These are phyloP conservation scores for Phytophthora tubulina DNA, from an alignment of 352 stramenopile species.

Conservation along the genomic window DNA sequence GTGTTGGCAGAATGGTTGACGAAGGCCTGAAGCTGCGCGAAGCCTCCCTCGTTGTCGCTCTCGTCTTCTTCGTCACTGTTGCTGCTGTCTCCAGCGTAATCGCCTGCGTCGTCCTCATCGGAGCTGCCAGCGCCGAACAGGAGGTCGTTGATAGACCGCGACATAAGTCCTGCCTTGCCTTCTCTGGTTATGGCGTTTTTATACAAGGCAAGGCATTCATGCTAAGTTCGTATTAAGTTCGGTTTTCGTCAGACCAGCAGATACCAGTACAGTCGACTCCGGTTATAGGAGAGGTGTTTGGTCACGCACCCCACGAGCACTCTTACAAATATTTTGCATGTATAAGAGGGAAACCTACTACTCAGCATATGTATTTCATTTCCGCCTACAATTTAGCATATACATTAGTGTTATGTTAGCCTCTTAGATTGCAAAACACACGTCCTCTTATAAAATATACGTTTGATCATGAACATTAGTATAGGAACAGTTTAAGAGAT, in stretches of 20 bases:
- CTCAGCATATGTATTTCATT: too few species aligned
- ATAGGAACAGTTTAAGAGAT: too few species aligned
- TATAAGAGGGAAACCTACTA: too few species aligned
- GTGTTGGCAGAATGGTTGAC: constrained; percentile 18
- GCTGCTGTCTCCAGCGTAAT: constrained; percentile 3
- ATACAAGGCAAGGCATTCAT: too few species aligned
- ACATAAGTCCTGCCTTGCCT: neutral
- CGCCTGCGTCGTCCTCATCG: constrained; percentile 2
- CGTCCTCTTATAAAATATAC: too few species aligned
- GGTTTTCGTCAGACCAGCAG: neutral
- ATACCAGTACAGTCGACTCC: neutral
- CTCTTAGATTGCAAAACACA: too few species aligned
- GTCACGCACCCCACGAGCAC: too few species aligned
- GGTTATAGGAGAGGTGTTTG: too few species aligned
- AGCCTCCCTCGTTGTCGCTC: neutral
- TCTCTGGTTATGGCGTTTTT: constrained; percentile 4
- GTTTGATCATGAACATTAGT: too few species aligned
- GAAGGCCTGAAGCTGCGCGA: neutral
- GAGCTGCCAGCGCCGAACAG: constrained; percentile 15
- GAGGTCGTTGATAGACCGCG: neutral
- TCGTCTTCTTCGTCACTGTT: neutral
- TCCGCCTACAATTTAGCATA: too few species aligned
- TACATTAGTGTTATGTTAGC: too few species aligned
- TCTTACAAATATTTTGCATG: too few species aligned
- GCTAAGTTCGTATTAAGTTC: neutral